Percentiles rank a stretch among this genome's conserved stretches.
phyloP scores from a whole-genome alignment of 2,329 filamentous ascomycete genomes.

The Aspergillus quadrilineatus region DNA sequence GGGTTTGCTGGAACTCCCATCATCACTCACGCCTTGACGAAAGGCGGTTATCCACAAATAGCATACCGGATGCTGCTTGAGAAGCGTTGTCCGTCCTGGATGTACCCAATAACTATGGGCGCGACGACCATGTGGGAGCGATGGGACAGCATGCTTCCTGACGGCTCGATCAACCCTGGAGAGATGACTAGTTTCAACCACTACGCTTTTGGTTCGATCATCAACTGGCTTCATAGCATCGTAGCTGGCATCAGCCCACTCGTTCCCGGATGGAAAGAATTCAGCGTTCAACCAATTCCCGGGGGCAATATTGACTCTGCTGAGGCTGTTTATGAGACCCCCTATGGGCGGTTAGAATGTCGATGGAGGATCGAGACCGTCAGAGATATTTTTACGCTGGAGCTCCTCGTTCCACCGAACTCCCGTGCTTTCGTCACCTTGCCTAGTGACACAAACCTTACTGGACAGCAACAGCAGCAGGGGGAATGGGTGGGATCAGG shows the following conservation, averaged over 20 bases:
- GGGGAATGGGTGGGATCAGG: conserved; percentile 20
- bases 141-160: conserved; percentile 43
- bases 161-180: conserved; percentile 42
- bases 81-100: conserved; percentile 36
- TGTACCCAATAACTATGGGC: conserved; percentile 44
- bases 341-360: conserved; percentile 31
- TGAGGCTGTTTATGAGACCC: conserved; percentile 29
- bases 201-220: conserved; percentile 42
- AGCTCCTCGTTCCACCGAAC: conserved; percentile 23
- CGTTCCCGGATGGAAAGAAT: conserved; percentile 33
- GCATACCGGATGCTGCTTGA: conserved; percentile 45
- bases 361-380: conserved; percentile 16
- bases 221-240: conserved; percentile 39
- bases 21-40: conserved; percentile 28
- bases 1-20: conserved; percentile 38
- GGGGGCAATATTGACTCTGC: conserved; percentile 33
- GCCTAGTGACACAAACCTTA: conserved; percentile 4
- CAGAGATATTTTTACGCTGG: conserved; percentile 12
- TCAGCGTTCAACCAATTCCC: conserved; percentile 31
- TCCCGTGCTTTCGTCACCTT: conserved; percentile 19
- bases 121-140: conserved; percentile 48
- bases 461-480: not conserved
- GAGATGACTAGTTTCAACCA: conserved; percentile 48
- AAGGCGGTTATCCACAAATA: conserved; percentile 22
- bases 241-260: conserved; percentile 27